Evolutionary conservation across 139 green algal genomes (phyloP), one percentile per base, ranked within the genome.

Genomic region (Micromonas pusilla): DNA sequence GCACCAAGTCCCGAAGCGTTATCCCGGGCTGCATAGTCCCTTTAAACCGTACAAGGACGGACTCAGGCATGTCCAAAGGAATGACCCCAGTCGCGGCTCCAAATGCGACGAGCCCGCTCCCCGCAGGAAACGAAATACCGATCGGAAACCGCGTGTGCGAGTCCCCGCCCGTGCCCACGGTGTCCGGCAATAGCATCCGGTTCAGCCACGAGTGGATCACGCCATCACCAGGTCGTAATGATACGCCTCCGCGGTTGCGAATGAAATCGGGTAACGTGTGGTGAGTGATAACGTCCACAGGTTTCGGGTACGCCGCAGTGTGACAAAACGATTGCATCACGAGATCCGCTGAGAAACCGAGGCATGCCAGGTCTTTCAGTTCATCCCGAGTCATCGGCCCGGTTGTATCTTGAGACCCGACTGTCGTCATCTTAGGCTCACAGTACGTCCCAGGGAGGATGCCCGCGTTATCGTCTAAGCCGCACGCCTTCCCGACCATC

Each of bases 191-290:
- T 31, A 82, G 70, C 78, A 82, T 82, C 28, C 78, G 32, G 60
- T 82, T 82, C 9, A 82, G 72, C 78, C 78, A 82, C 19, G 70
- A 79, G 72, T 82, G 78, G 62, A 82, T 82, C 26, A 82, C 78
- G 1, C 78, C 78, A 37, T 82, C 78, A 1, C 78, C 78, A 1
- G 78, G 78, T 38, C 62, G 57, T 3, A 82, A 70, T 30, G 45
- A 73, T 1, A 82, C 70, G 60, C 78, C 78, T 39, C 78, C 78
- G 19, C 78, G 70, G 32, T 64, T 82, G 39, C 78, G 52, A n/a
- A 82, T 82, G 30, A 82, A 82, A 38, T 79, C 68, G 0, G 78
- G 78, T 28, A 82, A 70, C n/a, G 78, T 79, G 70, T 78, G 70
- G 21, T 82, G 78, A 20, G 78, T 82, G 16, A 74, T n/a, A 39